These are phyloP conservation scores for Aegle marmelos DNA, from an alignment of 345 rosid species.

Conservation along the genomic window DNA sequence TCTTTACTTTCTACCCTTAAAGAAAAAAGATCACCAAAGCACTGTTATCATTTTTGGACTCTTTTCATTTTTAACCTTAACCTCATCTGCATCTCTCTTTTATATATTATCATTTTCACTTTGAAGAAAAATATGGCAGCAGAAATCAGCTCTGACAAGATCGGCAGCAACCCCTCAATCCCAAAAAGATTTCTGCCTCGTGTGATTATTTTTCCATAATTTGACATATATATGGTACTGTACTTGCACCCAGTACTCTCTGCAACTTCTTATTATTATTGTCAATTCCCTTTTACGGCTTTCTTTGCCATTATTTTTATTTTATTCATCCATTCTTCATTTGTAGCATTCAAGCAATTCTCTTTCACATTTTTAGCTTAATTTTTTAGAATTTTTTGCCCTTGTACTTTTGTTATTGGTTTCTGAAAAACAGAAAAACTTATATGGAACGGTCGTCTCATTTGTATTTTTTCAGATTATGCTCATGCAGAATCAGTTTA, in stretches of 20 bases:
- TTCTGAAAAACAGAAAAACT: too few relatives aligned
- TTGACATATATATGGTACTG: slow-evolving; percentile 22
- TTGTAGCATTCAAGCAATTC: not conserved
- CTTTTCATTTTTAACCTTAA: slow-evolving; percentile 6
- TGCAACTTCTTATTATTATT: slow-evolving; percentile 22
- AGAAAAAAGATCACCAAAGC: not conserved
- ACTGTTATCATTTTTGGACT: slow-evolving; percentile 6
- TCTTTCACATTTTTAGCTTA: not conserved
- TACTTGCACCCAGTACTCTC: slow-evolving; percentile 17
- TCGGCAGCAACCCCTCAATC: slow-evolving; percentile 7
- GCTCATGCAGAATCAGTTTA: not conserved
- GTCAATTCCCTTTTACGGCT: slow-evolving; percentile 4
- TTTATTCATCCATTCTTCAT: too few relatives aligned
- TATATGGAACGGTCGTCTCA: too few relatives aligned
- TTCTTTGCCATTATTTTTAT: not conserved
- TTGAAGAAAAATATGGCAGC: slow-evolving; percentile 11
- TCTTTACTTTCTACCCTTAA: not conserved
- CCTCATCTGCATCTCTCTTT: slow-evolving; percentile 6
- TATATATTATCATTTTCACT: slow-evolving; percentile 16
- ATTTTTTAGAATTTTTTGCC: not conserved
- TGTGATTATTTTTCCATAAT: slow-evolving; percentile 18
- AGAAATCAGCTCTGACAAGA: slow-evolving; percentile 26
- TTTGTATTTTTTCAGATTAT: slow-evolving; percentile 1
- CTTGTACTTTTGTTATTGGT: too few relatives aligned
- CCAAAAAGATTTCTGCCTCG: slow-evolving; percentile 24